Conservation (phyloP, 805 yeast species). For the Allodekkera sacchari region DNA sequence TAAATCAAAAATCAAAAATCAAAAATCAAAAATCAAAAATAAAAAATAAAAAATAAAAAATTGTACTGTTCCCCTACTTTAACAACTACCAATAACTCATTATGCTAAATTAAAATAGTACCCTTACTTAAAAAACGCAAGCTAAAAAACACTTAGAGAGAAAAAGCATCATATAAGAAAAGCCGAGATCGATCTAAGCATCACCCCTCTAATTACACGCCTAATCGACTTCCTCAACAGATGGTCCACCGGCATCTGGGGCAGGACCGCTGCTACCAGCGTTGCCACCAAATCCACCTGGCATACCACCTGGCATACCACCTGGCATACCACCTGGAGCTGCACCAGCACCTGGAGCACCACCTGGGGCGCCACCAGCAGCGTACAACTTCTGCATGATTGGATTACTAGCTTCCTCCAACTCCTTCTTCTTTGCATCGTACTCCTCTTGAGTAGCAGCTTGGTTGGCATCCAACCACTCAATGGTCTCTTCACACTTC, state of each 20-base stretch:
- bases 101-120: no score
- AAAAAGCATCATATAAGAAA: no score
- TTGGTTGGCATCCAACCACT: constrained; percentile 91
- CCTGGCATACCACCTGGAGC: constrained; percentile 72
- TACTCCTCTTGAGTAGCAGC: constrained; percentile 90
- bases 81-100: no score
- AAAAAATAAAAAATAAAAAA: no score
- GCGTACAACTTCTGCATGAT: constrained; percentile 95
- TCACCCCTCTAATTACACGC: no score
- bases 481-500: constrained; percentile 70
- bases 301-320: constrained; percentile 36
- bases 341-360: constrained; percentile 36
- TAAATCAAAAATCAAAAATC: no score
- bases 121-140: no score
- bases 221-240: constrained; percentile 77
- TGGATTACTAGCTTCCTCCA: constrained; percentile 92
- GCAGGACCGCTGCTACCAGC: constrained; percentile 17
- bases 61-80: no score
- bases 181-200: no score
- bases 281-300: constrained; percentile 23
- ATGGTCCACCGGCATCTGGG: constrained; percentile 44
- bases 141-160: no score
- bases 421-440: constrained; percentile 90
- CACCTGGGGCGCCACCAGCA: constrained; percentile 79
- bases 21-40: no score